A percentile compares a stretch with the other conserved stretches of the same genome.
Evolutionary conservation across 306 rosid genomes (phyloP).

Genomic region (Potentilla sterilis): DNA sequence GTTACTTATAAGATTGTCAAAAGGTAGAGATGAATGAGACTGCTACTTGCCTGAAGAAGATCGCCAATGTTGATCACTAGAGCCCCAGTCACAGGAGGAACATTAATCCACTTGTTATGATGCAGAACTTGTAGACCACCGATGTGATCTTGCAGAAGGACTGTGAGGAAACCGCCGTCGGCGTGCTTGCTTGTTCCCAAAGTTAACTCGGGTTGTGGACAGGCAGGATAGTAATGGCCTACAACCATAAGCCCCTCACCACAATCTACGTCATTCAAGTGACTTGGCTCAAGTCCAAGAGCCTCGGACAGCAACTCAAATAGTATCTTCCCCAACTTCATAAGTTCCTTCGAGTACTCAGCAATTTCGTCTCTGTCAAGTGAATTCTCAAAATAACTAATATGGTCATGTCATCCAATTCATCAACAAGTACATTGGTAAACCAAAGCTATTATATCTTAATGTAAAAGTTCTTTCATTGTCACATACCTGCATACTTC

Average conservation of each 20-base stretch:
- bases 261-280: slow-evolving; percentile 25
- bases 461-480: neutral
- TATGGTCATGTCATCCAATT: neutral
- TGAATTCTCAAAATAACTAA: neutral
- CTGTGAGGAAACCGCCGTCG: slow-evolving; percentile 39
- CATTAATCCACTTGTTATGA: slow-evolving; percentile 13
- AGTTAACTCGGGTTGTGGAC: slow-evolving; percentile 28
- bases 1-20: neutral
- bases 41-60: slow-evolving; percentile 21
- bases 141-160: slow-evolving; percentile 49
- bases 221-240: slow-evolving; percentile 26
- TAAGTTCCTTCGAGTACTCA: slow-evolving; percentile 37
- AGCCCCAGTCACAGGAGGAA: slow-evolving; percentile 17
- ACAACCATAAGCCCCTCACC: slow-evolving; percentile 14
- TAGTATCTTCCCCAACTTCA: slow-evolving; percentile 33
- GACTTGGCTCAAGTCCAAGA: slow-evolving; percentile 17
- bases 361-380: neutral
- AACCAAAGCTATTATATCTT: neutral
- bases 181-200: slow-evolving; percentile 32
- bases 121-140: slow-evolving; percentile 56
- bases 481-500: slow-evolving; percentile 9
- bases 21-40: neutral
- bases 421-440: neutral
- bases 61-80: slow-evolving; percentile 22
- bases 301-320: slow-evolving; percentile 25